Percentiles rank a stretch among this genome's conserved stretches.
phyloP scores from a whole-genome alignment of 2,329 filamentous ascomycete species.

The Penicillium digitatum region DNA sequence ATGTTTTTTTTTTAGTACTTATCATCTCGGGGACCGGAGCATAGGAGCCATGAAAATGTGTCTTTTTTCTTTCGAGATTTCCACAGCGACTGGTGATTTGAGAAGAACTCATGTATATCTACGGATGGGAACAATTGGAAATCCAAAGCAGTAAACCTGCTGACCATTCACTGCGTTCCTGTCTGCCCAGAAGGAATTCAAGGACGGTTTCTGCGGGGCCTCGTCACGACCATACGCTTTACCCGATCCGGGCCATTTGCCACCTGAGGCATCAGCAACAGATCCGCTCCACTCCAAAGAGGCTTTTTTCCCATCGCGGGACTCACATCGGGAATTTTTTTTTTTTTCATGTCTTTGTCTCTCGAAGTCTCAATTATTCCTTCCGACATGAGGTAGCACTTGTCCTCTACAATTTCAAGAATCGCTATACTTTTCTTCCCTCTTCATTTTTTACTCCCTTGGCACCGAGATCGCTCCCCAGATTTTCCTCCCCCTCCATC shows the following conservation, averaged over 20 bases:
- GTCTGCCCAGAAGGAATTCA: background rate
- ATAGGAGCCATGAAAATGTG: slow-evolving; percentile 13
- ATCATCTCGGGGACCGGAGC: slow-evolving; percentile 10
- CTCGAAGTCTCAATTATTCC: slow-evolving; percentile 21
- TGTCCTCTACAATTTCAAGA: slow-evolving; percentile 20
- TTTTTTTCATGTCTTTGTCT: slow-evolving; percentile 22
- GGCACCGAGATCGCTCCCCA: slow-evolving; percentile 28
- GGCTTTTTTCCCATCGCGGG: slow-evolving; percentile 36
- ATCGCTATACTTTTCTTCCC: background rate
- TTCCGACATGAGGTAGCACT: slow-evolving; percentile 37
- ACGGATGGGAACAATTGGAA: background rate
- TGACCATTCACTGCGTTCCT: slow-evolving; percentile 9
- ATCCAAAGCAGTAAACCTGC: slow-evolving; percentile 9
- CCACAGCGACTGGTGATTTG: slow-evolving; percentile 1
- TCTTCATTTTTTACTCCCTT: slow-evolving; percentile 2
- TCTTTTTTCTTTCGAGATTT: slow-evolving; percentile 6
- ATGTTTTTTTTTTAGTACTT: slow-evolving; percentile 11
- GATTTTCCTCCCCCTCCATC: slow-evolving; percentile 27
- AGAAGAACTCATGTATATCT: slow-evolving; percentile 2
- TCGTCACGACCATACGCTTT: slow-evolving; percentile 18
- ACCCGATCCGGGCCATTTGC: slow-evolving; percentile 20
- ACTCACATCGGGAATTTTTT: slow-evolving; percentile 32
- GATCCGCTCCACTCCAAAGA: slow-evolving; percentile 35
- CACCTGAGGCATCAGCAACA: slow-evolving; percentile 27
- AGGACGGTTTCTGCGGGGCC: slow-evolving; percentile 25